These are phyloP conservation scores for Phlebopus sp. DNA, from an alignment of 1,284 basidiomycete species.

Conservation along the genomic window DNA sequence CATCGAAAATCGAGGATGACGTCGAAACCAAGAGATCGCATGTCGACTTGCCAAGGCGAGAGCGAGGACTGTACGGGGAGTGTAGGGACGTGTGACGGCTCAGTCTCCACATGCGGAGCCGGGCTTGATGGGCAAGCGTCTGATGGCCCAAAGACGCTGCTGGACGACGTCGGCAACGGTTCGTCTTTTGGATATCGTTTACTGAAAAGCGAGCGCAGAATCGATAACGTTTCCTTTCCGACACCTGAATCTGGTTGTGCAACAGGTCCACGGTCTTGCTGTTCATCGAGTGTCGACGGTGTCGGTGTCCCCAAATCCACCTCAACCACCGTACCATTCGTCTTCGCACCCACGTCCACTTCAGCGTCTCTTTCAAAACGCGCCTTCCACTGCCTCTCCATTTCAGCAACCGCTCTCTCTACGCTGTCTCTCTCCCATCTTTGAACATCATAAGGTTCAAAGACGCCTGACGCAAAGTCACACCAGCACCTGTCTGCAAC, in stretches of 20 bases:
- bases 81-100: constrained; percentile 1
- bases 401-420: constrained; percentile 42
- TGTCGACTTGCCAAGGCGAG: constrained; percentile 59
- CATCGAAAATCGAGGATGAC: constrained; percentile 71
- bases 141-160: constrained; percentile 3
- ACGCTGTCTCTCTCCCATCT: constrained; percentile 68
- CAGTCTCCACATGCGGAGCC: neutral
- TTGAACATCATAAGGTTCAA: constrained; percentile 70
- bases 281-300: neutral
- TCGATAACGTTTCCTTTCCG: constrained; percentile 19
- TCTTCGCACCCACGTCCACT: constrained; percentile 3
- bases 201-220: constrained; percentile 23
- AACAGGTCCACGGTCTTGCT: neutral
- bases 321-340: constrained; percentile 10
- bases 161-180: neutral
- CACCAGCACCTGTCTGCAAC: constrained; percentile 80
- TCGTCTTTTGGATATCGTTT: constrained; percentile 8
- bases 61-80: constrained; percentile 15
- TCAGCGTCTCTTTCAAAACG: constrained; percentile 11
- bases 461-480: constrained; percentile 60
- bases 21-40: constrained; percentile 68
- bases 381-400: constrained; percentile 42
- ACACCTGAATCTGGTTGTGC: neutral
- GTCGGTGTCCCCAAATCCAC: constrained; percentile 7
- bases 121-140: constrained; percentile 3